phyloP scores from a whole-genome alignment of 1,139 yeast genomes.

The Hemisphaericaspora lyxosophila region DNA sequence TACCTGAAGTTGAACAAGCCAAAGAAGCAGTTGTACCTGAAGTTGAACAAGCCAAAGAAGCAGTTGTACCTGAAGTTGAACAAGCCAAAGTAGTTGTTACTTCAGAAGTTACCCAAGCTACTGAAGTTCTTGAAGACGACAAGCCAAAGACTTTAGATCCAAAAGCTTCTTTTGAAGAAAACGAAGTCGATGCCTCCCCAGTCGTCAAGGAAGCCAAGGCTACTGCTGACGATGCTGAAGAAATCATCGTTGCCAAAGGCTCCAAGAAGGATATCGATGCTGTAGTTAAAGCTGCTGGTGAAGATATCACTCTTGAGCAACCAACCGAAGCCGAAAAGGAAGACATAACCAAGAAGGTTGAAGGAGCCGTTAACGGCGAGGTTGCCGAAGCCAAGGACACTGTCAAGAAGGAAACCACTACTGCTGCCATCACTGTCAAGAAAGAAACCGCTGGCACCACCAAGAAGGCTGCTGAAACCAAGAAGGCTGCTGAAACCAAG shows the following conservation, averaged over 20 bases:
- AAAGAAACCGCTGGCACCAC: slow-evolving; percentile 6
- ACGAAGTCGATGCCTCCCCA: slow-evolving; percentile 29
- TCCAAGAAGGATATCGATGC: slow-evolving; percentile 31
- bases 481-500: slow-evolving; percentile 9
- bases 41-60: slow-evolving; percentile 6
- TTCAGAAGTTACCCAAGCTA: slow-evolving; percentile 7
- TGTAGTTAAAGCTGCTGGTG: slow-evolving; percentile 39
- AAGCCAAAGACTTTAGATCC: slow-evolving; percentile 33
- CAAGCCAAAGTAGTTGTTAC: slow-evolving; percentile 1
- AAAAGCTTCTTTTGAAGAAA: slow-evolving; percentile 20
- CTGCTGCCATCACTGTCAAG: slow-evolving; percentile 10
- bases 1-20: slow-evolving; percentile 3
- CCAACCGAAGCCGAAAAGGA: slow-evolving; percentile 41
- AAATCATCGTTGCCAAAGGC: slow-evolving; percentile 44
- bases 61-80: slow-evolving; percentile 4
- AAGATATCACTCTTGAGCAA: slow-evolving; percentile 43
- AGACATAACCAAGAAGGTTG: slow-evolving; percentile 20
- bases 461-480: slow-evolving; percentile 8
- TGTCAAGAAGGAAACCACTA: slow-evolving; percentile 1
- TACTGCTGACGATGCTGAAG: slow-evolving; percentile 27
- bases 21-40: slow-evolving; percentile 7
- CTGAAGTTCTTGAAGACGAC: slow-evolving; percentile 17
- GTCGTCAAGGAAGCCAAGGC: slow-evolving; percentile 14
- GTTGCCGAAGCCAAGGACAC: slow-evolving; percentile 4
- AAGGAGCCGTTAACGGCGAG: slow-evolving; percentile 11